These are phyloP conservation scores for Leucogyrophana mollusca DNA, from an alignment of 768 basidiomycete species.

Conservation along the genomic window DNA sequence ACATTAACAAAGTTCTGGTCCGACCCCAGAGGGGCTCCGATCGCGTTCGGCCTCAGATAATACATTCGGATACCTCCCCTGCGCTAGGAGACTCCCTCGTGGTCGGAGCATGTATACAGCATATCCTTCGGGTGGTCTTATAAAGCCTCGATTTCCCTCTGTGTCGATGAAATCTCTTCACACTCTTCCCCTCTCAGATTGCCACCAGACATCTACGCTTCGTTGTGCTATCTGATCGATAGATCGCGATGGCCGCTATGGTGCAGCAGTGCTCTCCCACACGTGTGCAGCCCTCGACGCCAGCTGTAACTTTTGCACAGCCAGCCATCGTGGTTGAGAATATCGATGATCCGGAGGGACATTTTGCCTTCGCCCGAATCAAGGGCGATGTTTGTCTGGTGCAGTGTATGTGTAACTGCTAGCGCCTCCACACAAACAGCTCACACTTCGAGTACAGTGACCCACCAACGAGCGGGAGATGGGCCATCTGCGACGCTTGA, in stretches of 20 bases:
- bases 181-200: no score
- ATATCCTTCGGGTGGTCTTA: constrained; percentile 1
- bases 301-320: constrained; percentile 19
- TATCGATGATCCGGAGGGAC: constrained; percentile 8
- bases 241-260: no score
- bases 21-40: no score
- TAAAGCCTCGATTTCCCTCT: neutral
- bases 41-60: no score
- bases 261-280: neutral
- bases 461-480: neutral
- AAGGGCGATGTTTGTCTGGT: constrained; percentile 26
- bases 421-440: neutral
- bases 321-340: constrained; percentile 13
- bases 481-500: constrained; percentile 8
- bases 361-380: constrained; percentile 38
- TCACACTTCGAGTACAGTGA: constrained; percentile 15
- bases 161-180: no score
- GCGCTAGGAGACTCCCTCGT: constrained; percentile 5
- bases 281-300: neutral
- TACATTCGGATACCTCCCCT: constrained; percentile 2
- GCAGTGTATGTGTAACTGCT: constrained; percentile 19
- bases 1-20: no score
- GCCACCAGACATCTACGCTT: no score
- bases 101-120: constrained; percentile 8
- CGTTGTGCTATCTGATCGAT: no score